Base-by-base conservation (phyloP, 1,139 yeast species). In the Taiozyma sp. region DNA sequence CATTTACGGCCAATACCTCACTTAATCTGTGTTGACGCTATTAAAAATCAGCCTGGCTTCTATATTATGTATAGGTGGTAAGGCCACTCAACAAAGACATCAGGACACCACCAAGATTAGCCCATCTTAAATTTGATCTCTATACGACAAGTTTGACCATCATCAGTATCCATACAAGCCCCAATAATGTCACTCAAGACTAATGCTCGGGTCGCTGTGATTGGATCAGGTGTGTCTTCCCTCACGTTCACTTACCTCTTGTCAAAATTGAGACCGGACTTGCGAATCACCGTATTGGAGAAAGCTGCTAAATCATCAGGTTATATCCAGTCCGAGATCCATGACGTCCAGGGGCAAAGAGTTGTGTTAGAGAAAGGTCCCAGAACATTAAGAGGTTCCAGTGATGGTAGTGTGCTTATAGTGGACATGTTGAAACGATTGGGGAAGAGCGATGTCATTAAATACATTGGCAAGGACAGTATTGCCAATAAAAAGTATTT, bases 161-260 rank as follows among this genome's bases (percentile, higher is more conserved):
- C 36, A n/a, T 14, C 19, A 14, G 4, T 28, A 8, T 19, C 36
- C 8, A n/a, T 13, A 19, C 24, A 38, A 19, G 12, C 16, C 8
- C 22, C 22, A 14, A 23, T 14, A 23, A 48, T 51, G 53, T 22
- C 47, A 12, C 24, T 53, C 9, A 41, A 46, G 19, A 32, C 38
- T 7, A 50, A 55, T 29, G 48, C 80, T 4, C 68, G 61, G 32
- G 81, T 85, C 3, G 90, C 83, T 1, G 84, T 92, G 1, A 65
- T 90, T 3, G 99, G 99, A 0, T 87, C 88, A 0, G 99, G 99
- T 0, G 78, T 3, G 19, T 86, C 96, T 1, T 98, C 98, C 0
- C 73, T 93, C 4, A 73, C 93, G 2, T 83, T 81, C 60, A 85
- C 95, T 0, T 91, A 87, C 67, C 87, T 87, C 60, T 72, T 92